Conservation (phyloP, 2,329 filamentous ascomycete species). For the Byssoonygena ceratinophila region DNA sequence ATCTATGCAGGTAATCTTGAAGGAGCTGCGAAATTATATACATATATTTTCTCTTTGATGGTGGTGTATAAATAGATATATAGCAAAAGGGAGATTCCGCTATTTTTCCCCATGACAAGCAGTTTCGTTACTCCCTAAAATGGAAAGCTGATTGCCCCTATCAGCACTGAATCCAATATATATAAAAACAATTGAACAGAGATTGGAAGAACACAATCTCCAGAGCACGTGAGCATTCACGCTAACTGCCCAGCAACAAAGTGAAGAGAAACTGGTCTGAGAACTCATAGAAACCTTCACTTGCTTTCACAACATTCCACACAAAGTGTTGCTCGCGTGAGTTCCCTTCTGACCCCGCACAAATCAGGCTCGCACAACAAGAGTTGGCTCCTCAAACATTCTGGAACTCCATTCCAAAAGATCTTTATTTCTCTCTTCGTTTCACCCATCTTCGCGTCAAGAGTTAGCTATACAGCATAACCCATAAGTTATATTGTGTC, state of each 20-base stretch:
- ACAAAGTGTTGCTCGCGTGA: background rate
- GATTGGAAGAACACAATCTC: background rate
- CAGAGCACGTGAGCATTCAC: background rate
- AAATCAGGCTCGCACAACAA: background rate
- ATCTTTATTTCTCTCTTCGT: background rate
- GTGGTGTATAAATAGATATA: too few relatives aligned
- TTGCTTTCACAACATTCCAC: background rate
- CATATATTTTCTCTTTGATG: background rate
- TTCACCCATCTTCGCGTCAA: background rate
- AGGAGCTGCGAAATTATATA: background rate
- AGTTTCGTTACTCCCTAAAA: too few relatives aligned
- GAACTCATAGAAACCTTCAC: background rate
- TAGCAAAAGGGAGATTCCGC: too few relatives aligned
- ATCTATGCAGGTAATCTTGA: background rate
- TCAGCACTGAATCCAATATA: too few relatives aligned
- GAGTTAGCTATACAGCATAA: background rate
- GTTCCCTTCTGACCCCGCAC: background rate
- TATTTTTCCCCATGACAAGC: too few relatives aligned
- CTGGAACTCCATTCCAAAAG: background rate
- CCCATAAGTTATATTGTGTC: background rate
- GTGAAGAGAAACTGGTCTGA: background rate
- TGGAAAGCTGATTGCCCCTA: too few relatives aligned
- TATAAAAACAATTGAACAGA: background rate
- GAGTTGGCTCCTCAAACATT: background rate
- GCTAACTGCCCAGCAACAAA: background rate